Evolutionary conservation across 495 filamentous ascomycete genomes (phyloP).

Genomic region (Hypoxylon fuscum): DNA sequence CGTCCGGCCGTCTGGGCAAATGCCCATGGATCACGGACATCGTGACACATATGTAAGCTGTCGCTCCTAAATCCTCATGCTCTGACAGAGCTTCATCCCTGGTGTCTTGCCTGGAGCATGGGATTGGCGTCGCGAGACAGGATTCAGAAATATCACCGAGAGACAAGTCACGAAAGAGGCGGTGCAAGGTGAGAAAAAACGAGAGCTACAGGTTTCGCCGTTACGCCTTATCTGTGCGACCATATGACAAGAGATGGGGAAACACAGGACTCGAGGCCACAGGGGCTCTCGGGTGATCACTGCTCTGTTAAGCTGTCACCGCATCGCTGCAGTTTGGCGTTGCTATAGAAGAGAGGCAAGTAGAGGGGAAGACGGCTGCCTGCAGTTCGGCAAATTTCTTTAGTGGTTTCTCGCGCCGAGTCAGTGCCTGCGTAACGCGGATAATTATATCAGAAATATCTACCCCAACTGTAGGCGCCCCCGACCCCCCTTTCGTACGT

Average conservation of each 20-base stretch:
- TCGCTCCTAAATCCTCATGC: constrained; percentile 1
- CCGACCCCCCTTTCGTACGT: no score
- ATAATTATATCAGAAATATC: not conserved
- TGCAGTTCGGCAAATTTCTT: constrained; percentile 30
- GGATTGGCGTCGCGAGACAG: constrained; percentile 6
- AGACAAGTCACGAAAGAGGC: constrained; percentile 14
- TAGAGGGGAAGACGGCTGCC: constrained; percentile 11
- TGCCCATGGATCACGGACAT: constrained; percentile 18
- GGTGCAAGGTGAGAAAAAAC: constrained; percentile 4
- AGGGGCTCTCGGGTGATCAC: constrained; percentile 26
- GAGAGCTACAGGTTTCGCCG: not conserved
- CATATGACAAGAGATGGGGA: constrained; percentile 7
- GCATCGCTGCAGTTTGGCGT: constrained; percentile 4
- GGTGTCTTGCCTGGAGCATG: constrained; percentile 17
- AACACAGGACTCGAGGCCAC: constrained; percentile 19
- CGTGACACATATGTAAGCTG: constrained; percentile 3
- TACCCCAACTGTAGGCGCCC: no score
- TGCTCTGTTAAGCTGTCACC: constrained; percentile 21
- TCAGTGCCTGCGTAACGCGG: constrained; percentile 3
- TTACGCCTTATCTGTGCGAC: constrained; percentile 24
- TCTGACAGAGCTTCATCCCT: not conserved
- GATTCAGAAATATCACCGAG: constrained; percentile 25
- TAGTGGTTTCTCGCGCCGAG: constrained; percentile 10
- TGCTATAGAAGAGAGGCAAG: not conserved
- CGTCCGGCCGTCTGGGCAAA: constrained; percentile 6